Conservation (phyloP, 257 asterid genomes). For the Rauvolfia tetraphylla region DNA sequence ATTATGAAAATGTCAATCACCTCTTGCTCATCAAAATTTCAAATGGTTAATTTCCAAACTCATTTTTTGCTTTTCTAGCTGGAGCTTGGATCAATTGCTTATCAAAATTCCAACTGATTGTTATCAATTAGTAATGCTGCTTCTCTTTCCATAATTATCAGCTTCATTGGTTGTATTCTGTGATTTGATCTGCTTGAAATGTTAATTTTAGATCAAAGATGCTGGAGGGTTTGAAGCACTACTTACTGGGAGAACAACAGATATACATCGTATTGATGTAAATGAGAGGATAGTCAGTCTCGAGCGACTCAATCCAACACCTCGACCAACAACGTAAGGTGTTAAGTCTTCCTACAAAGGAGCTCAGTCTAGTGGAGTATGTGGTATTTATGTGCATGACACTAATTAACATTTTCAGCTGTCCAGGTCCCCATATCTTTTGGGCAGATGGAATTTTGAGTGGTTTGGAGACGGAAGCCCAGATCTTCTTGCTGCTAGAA, state of each 20-base stretch:
- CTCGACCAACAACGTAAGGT: slow-evolving; percentile 92
- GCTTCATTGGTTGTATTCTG: neutral
- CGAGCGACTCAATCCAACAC: slow-evolving; percentile 84
- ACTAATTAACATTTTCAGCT: slow-evolving; percentile 27
- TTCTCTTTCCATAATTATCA: neutral
- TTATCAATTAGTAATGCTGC: neutral
- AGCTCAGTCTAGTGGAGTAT: neutral
- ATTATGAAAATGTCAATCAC: neutral
- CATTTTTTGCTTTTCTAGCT: neutral
- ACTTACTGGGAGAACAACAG: slow-evolving; percentile 61
- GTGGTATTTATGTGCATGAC: neutral
- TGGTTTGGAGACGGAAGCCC: slow-evolving; percentile 85
- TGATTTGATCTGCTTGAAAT: neutral
- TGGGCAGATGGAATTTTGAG: slow-evolving; percentile 70
- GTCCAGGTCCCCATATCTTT: slow-evolving; percentile 67
- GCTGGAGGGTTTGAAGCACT: slow-evolving; percentile 79
- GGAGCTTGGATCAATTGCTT: neutral
- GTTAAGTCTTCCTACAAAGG: slow-evolving; percentile 22
- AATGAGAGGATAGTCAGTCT: slow-evolving; percentile 70
- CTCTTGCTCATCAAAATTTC: slow-evolving; percentile 2
- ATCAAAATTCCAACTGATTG: neutral
- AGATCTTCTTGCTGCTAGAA: slow-evolving; percentile 52
- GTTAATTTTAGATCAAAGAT: slow-evolving; percentile 56
- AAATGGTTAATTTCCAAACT: neutral
- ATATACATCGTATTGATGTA: slow-evolving; percentile 59